Conservation (phyloP, 2,329 filamentous ascomycete genomes). For the Colletotrichum costaricense region DNA sequence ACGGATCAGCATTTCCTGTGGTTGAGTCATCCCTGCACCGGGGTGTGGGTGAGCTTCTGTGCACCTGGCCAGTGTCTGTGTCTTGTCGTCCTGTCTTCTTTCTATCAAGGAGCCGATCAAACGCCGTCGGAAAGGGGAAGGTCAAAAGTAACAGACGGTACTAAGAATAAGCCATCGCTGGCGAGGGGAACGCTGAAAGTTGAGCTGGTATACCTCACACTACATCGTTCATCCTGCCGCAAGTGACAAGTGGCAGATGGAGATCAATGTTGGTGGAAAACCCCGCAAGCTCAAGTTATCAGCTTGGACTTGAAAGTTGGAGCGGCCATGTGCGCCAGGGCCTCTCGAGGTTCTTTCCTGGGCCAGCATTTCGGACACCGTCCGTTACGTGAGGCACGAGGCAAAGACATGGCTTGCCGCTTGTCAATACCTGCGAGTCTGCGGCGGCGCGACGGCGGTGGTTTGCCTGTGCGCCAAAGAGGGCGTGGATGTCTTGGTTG, state of each 20-base stretch:
- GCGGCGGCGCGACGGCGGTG: background rate
- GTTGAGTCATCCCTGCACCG: constrained; percentile 7
- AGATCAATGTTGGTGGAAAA: constrained; percentile 19
- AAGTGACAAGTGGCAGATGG: constrained; percentile 22
- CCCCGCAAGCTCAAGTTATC: constrained; percentile 18
- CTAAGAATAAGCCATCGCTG: constrained; percentile 35
- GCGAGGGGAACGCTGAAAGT: constrained; percentile 28
- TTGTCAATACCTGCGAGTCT: constrained; percentile 2
- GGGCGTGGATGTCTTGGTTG: background rate
- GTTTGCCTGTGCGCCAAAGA: background rate
- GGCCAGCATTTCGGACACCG: constrained; percentile 20
- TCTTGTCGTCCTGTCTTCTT: constrained; percentile 31
- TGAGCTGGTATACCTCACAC: background rate
- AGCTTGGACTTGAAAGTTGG: background rate
- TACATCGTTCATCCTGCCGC: constrained; percentile 30
- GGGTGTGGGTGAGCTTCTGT: constrained; percentile 3
- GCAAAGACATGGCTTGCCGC: constrained; percentile 1
- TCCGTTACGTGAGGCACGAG: constrained; percentile 17
- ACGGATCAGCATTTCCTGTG: constrained; percentile 22
- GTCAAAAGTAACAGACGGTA: constrained; percentile 2
- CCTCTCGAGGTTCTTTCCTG: constrained; percentile 11
- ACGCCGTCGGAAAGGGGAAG: constrained; percentile 26
- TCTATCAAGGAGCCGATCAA: constrained; percentile 32
- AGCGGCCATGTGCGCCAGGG: constrained; percentile 1
- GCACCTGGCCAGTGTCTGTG: background rate